These are phyloP conservation scores for Microdochium paspali DNA, from an alignment of 2,329 filamentous ascomycete genomes.

Conservation along the genomic window DNA sequence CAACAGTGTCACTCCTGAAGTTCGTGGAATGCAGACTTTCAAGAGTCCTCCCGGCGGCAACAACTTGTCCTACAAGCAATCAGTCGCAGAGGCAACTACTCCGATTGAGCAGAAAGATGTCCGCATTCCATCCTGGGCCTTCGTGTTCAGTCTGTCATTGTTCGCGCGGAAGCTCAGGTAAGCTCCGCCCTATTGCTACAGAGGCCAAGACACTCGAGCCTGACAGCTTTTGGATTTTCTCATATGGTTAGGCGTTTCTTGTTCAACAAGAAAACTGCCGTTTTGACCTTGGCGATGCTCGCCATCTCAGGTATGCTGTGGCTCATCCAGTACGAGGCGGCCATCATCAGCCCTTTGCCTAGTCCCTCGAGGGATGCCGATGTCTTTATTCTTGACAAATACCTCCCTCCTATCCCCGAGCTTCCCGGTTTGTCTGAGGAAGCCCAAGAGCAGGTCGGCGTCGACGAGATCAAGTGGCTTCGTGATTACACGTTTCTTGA, in stretches of 20 bases:
- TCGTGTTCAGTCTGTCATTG: no score
- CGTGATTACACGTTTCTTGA: conserved; percentile 14
- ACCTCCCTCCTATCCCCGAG: conserved; percentile 13
- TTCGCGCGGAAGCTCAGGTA: no score
- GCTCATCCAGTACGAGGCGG: conserved; percentile 9
- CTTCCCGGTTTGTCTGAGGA: conserved; percentile 4
- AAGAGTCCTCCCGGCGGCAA: no score
- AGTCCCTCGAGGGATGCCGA: background rate
- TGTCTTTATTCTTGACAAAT: conserved; percentile 7
- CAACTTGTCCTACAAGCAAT: no score
- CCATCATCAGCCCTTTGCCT: conserved; percentile 2
- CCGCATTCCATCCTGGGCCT: no score
- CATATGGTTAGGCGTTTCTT: conserved; percentile 15
- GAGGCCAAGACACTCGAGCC: no score
- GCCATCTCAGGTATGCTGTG: conserved; percentile 11
- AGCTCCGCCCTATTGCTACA: no score
- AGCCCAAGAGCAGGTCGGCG: conserved; percentile 1
- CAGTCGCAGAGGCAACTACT: no score
- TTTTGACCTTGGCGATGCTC: conserved; percentile 9
- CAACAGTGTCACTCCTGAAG: no score
- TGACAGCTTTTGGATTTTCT: no score
- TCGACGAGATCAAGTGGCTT: conserved; percentile 15
- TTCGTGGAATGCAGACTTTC: no score
- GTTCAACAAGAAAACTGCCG: conserved; percentile 10
- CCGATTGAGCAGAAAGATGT: no score